phyloP scores from a whole-genome alignment of 2,329 filamentous ascomycete genomes.

The Ilyonectria robusta region DNA sequence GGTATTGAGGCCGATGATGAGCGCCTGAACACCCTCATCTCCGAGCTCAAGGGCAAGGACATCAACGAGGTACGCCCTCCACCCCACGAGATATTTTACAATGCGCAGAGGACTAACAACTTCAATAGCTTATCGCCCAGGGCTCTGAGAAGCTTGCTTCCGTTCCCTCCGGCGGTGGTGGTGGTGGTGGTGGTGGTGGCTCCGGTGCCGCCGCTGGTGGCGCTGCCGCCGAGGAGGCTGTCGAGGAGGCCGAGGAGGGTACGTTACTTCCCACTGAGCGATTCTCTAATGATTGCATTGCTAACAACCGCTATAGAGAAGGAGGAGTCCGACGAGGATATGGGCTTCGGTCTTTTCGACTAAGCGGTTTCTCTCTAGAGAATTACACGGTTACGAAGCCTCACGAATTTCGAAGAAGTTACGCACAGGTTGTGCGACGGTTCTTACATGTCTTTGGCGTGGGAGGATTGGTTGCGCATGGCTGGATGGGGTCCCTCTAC shows the following conservation, averaged over 20 bases:
- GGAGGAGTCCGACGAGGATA: slow-evolving; percentile 79
- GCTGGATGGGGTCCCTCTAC: slow-evolving; percentile 49
- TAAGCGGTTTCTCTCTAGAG: slow-evolving; percentile 62
- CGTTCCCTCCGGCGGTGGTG: slow-evolving; percentile 92
- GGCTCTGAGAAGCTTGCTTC: slow-evolving; percentile 96
- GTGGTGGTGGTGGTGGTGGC: slow-evolving; percentile 78
- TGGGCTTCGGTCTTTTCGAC: slow-evolving; percentile 84
- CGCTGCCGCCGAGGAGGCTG: slow-evolving; percentile 77
- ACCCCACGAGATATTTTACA: neutral
- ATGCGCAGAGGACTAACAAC: slow-evolving; percentile 37
- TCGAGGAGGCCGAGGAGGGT: slow-evolving; percentile 81
- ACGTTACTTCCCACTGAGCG: slow-evolving; percentile 1
- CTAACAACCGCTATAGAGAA: slow-evolving; percentile 45
- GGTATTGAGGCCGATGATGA: slow-evolving; percentile 94
- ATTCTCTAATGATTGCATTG: neutral
- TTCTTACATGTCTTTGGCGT: slow-evolving; percentile 51
- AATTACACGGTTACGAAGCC: slow-evolving; percentile 50
- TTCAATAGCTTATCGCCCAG: slow-evolving; percentile 84
- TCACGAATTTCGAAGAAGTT: slow-evolving; percentile 53
- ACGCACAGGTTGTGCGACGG: slow-evolving; percentile 50
- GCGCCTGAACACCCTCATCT: slow-evolving; percentile 87
- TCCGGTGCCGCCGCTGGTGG: slow-evolving; percentile 78
- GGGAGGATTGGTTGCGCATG: slow-evolving; percentile 51
- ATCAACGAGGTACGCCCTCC: slow-evolving; percentile 84
- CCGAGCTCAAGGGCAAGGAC: slow-evolving; percentile 92